Percentiles rank a stretch among this genome's conserved stretches.
phyloP scores from a whole-genome alignment of 768 basidiomycete genomes.

The Russula foetens region DNA sequence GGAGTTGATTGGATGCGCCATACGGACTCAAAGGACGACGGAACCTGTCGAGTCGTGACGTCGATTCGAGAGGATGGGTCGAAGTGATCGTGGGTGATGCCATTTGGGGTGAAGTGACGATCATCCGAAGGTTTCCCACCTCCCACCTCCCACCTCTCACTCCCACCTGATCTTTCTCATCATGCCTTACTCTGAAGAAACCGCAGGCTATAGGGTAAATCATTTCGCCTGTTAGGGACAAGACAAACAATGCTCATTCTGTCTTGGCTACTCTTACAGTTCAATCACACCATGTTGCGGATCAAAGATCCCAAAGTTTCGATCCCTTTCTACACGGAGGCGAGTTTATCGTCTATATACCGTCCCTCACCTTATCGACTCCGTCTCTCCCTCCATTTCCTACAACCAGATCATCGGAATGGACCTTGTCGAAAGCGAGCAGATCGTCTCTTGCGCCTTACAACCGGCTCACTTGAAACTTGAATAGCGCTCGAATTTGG shows the following conservation, averaged over 20 bases:
- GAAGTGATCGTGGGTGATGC: too few relatives aligned
- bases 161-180: too few relatives aligned
- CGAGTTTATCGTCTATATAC: slow-evolving; percentile 24
- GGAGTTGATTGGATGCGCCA: too few relatives aligned
- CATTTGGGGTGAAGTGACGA: too few relatives aligned
- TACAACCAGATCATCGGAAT: slow-evolving; percentile 25
- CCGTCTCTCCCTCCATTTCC: background rate
- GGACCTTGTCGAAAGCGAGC: slow-evolving; percentile 26
- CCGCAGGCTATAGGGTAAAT: slow-evolving; percentile 14
- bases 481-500: slow-evolving; percentile 42
- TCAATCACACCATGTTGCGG: slow-evolving; percentile 85
- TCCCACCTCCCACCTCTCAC: too few relatives aligned
- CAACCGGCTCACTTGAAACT: background rate
- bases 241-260: background rate
- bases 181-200: slow-evolving; percentile 1
- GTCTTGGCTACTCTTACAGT: slow-evolving; percentile 31
- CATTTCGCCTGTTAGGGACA: background rate
- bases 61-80: too few relatives aligned
- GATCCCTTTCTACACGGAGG: slow-evolving; percentile 72
- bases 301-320: slow-evolving; percentile 83
- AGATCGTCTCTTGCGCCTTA: background rate
- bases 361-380: background rate
- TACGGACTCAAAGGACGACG: too few relatives aligned
- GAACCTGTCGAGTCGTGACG: too few relatives aligned
- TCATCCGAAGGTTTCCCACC: too few relatives aligned